phyloP scores from a whole-genome alignment of 495 filamentous ascomycete genomes.

The Talaromyces borbonicus region DNA sequence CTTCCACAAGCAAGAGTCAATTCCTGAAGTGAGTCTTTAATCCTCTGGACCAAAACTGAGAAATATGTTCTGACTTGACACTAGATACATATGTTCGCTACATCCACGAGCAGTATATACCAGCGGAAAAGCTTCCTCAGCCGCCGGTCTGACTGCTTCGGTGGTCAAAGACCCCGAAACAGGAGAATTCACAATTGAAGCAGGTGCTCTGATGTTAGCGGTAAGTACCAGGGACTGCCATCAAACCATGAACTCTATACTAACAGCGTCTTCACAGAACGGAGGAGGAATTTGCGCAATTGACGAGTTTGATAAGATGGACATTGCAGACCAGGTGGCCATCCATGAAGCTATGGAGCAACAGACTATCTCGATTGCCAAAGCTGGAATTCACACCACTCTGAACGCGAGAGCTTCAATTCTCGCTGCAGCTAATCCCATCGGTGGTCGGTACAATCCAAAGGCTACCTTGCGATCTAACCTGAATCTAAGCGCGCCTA shows the following conservation, averaged over 20 bases:
- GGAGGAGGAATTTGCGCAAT: constrained; percentile 85
- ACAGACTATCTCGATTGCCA: constrained; percentile 98
- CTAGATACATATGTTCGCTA: constrained; percentile 81
- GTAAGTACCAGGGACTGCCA: constrained; percentile 37
- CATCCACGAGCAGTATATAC: constrained; percentile 96
- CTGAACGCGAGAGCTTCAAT: constrained; percentile 93
- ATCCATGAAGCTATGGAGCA: constrained; percentile 99
- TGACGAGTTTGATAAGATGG: constrained; percentile 99
- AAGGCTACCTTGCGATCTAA: constrained; percentile 89
- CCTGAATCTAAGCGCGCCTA: constrained; percentile 96
- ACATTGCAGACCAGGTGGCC: constrained; percentile 92
- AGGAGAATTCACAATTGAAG: constrained; percentile 97
- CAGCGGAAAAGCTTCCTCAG: constrained; percentile 94
- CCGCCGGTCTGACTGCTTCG: constrained; percentile 92
- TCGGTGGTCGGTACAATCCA: constrained; percentile 92
- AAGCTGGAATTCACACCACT: constrained; percentile 96
- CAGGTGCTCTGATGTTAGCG: constrained; percentile 94
- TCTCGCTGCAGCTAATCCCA: constrained; percentile 91
- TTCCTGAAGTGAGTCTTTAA: constrained; percentile 65
- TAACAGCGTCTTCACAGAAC: constrained; percentile 21
- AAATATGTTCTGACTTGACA: background rate
- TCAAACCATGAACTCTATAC: background rate
- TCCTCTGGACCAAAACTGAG: background rate
- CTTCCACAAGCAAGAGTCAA: constrained; percentile 95
- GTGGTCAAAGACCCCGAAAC: constrained; percentile 98